Evolutionary conservation across 176 grass and related monocot species (phyloP).

Genomic region (sorghum (Sorghum bicolor)): DNA sequence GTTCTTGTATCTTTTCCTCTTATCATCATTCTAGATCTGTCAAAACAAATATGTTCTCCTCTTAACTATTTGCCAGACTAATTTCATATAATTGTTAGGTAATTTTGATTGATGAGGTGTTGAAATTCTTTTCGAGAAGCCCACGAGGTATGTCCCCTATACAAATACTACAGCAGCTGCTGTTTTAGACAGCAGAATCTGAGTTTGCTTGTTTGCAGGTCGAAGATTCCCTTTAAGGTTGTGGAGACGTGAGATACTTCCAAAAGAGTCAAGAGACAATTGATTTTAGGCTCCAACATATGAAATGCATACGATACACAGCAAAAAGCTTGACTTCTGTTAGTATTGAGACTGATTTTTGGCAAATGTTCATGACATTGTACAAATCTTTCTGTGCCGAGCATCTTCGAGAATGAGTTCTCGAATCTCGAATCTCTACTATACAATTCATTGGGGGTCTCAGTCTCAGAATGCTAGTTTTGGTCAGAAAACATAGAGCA

Average conservation of each 20-base stretch:
- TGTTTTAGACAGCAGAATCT: slow-evolving; percentile 13
- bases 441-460: neutral
- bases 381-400: neutral
- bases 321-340: neutral
- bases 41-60: slow-evolving; percentile 20
- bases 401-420: neutral
- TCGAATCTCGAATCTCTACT: no score
- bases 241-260: slow-evolving; percentile 51
- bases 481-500: neutral
- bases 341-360: slow-evolving; percentile 1
- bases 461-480: slow-evolving; percentile 4
- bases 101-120: slow-evolving; percentile 67
- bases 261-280: slow-evolving; percentile 49
- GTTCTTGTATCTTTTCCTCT: slow-evolving; percentile 1
- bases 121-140: slow-evolving; percentile 74
- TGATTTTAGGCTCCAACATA: slow-evolving; percentile 15
- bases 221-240: slow-evolving; percentile 30
- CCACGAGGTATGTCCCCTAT: slow-evolving; percentile 43
- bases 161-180: neutral
- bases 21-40: neutral
- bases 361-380: slow-evolving; percentile 23
- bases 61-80: neutral
- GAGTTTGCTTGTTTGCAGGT: slow-evolving; percentile 12
- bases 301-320: slow-evolving; percentile 9
- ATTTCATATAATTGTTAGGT: slow-evolving; percentile 40